Percentiles rank a stretch among this genome's conserved stretches.
Evolutionary conservation across 768 basidiomycete species (phyloP).

Genomic region (Jaapia argillacea): DNA sequence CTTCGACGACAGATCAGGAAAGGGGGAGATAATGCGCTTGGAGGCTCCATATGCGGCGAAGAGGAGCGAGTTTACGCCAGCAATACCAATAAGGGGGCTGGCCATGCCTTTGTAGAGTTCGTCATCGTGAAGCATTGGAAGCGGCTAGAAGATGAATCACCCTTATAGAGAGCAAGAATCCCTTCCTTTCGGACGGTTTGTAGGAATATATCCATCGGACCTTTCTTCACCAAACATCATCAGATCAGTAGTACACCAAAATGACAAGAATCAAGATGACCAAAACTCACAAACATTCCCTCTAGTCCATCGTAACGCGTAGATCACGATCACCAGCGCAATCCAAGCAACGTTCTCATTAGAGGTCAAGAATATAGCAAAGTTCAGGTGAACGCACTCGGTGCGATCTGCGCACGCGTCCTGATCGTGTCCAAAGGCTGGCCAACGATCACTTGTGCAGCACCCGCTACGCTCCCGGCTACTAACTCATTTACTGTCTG

Average conservation of each 20-base stretch:
- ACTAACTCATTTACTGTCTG: conserved; percentile 73
- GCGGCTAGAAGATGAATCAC: conserved; percentile 25
- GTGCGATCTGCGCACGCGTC: conserved; percentile 81
- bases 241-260: not conserved
- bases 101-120: conserved; percentile 61
- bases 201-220: conserved; percentile 82
- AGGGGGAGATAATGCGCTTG: conserved; percentile 79
- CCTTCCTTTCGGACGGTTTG: conserved; percentile 85
- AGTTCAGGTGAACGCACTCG: conserved; percentile 39
- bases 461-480: conserved; percentile 87
- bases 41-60: conserved; percentile 88
- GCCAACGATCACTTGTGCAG: conserved; percentile 90
- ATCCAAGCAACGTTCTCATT: conserved; percentile 5
- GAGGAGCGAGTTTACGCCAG: conserved; percentile 91
- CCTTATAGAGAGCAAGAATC: conserved; percentile 90
- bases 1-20: conserved; percentile 67
- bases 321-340: conserved; percentile 1
- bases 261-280: too few relatives aligned
- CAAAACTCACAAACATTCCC: conserved; percentile 77
- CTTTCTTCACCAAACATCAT: too few relatives aligned
- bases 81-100: conserved; percentile 85
- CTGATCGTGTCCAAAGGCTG: conserved; percentile 87
- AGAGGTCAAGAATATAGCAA: conserved; percentile 2
- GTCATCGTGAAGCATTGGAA: not conserved
- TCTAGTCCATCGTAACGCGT: conserved; percentile 28